phyloP scores from a whole-genome alignment of 495 filamentous ascomycete species.

The Pyrenopolyporus hunteri region DNA sequence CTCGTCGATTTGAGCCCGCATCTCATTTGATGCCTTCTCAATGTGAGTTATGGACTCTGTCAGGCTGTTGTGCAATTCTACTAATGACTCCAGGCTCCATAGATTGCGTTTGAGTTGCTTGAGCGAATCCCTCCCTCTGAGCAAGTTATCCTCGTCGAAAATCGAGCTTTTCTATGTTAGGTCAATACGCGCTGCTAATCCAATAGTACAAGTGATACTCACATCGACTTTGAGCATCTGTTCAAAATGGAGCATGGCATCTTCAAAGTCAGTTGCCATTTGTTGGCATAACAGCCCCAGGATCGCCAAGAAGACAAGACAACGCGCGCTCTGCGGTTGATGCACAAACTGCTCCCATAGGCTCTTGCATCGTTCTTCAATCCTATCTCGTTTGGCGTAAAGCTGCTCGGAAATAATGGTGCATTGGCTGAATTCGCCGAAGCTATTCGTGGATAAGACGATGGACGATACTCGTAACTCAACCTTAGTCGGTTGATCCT shows the following conservation, averaged over 20 bases:
- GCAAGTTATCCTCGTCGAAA: constrained; percentile 4
- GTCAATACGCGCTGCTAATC: background rate
- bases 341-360: constrained; percentile 28
- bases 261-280: constrained; percentile 2
- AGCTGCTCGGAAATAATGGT: constrained; percentile 13
- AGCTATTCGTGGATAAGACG: constrained; percentile 22
- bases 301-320: constrained; percentile 23
- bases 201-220: background rate
- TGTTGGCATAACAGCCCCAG: constrained; percentile 18
- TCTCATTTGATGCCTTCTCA: constrained; percentile 9
- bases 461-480: constrained; percentile 18
- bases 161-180: background rate
- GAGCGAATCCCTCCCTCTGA: background rate
- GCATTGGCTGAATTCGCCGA: constrained; percentile 28
- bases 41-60: background rate
- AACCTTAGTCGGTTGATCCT: background rate
- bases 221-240: constrained; percentile 7
- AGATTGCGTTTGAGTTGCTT: constrained; percentile 6
- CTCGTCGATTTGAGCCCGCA: background rate
- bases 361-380: constrained; percentile 1
- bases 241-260: constrained; percentile 2
- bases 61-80: constrained; percentile 9
- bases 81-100: constrained; percentile 17
- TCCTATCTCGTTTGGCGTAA: background rate
- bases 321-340: constrained; percentile 27